Conservation (phyloP, 2,329 filamentous ascomycete genomes). For the Epichloe gansuensis region DNA sequence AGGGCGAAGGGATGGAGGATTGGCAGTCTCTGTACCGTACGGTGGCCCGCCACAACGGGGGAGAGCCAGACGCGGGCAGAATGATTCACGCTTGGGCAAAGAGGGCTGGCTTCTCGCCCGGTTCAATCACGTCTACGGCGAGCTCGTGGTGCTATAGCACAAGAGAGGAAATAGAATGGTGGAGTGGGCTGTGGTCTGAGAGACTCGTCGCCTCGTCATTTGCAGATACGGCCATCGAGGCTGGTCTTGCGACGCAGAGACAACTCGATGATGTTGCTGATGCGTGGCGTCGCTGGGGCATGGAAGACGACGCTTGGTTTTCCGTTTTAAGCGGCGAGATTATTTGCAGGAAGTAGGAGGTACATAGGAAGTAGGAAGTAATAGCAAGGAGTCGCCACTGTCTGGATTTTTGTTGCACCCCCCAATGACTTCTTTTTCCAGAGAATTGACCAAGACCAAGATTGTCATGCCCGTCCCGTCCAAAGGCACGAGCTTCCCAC, state of each 20-base stretch:
- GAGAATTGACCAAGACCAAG: no score
- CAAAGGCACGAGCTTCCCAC: no score
- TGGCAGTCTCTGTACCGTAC: conserved; percentile 10
- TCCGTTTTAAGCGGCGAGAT: conserved; percentile 3
- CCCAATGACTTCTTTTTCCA: no score
- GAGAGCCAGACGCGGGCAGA: conserved; percentile 12
- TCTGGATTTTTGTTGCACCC: no score
- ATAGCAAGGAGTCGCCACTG: background rate
- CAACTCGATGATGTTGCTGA: conserved; percentile 1
- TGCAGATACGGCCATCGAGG: conserved; percentile 1
- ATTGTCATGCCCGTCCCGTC: no score
- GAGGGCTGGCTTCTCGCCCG: conserved; percentile 9
- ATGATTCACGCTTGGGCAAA: conserved; percentile 13
- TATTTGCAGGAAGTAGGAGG: conserved; percentile 3
- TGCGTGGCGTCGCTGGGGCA: conserved; percentile 6
- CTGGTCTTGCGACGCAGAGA: conserved; percentile 4
- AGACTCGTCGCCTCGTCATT: conserved; percentile 8
- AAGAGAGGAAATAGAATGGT: conserved; percentile 10
- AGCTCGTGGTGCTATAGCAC: conserved; percentile 13
- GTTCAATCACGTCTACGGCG: conserved; percentile 7
- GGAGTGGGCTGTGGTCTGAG: conserved; percentile 13
- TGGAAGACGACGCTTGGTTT: conserved; percentile 8
- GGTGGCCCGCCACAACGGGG: conserved; percentile 9
- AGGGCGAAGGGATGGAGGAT: conserved; percentile 8
- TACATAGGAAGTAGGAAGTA: conserved; percentile 1